These are phyloP conservation scores for Candida alai DNA, from an alignment of 805 yeast species.

Conservation along the genomic window DNA sequence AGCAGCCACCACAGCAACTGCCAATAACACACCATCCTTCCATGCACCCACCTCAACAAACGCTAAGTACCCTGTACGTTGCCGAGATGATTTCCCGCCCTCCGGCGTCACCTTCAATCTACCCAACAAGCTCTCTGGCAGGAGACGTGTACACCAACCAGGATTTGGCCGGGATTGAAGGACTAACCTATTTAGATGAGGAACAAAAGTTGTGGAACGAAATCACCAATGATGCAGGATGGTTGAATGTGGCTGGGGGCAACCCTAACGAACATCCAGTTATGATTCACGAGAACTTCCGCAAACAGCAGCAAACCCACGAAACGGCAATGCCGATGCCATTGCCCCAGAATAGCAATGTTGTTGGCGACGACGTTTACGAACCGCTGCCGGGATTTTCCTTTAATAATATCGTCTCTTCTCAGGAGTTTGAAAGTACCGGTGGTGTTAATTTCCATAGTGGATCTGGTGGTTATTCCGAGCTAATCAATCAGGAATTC, in stretches of 20 bases:
- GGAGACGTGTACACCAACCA: constrained; percentile 32
- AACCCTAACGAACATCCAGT: constrained; percentile 2
- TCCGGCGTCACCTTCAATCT: constrained; percentile 3
- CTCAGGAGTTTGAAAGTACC: not conserved
- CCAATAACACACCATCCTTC: not conserved
- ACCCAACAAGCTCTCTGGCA: too few species aligned
- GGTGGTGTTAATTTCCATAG: not conserved
- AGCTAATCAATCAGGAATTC: constrained; percentile 37
- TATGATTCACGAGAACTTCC: not conserved
- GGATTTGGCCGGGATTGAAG: constrained; percentile 41
- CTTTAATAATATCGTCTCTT: constrained; percentile 1
- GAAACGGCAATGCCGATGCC: too few species aligned
- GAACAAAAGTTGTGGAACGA: constrained; percentile 69
- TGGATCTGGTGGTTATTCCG: constrained; percentile 29
- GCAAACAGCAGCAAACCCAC: too few species aligned
- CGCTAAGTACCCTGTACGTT: constrained; percentile 3
- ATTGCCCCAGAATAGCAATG: constrained; percentile 2
- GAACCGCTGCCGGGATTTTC: constrained; percentile 3
- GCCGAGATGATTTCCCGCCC: constrained; percentile 2
- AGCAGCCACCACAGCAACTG: constrained; percentile 5
- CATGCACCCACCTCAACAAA: not conserved
- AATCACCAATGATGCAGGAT: constrained; percentile 70
- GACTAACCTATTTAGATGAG: constrained; percentile 37
- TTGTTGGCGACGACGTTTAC: not conserved
- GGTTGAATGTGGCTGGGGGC: constrained; percentile 45